phyloP scores from a whole-genome alignment of 768 basidiomycete genomes.

The Tricholoma sp. region DNA sequence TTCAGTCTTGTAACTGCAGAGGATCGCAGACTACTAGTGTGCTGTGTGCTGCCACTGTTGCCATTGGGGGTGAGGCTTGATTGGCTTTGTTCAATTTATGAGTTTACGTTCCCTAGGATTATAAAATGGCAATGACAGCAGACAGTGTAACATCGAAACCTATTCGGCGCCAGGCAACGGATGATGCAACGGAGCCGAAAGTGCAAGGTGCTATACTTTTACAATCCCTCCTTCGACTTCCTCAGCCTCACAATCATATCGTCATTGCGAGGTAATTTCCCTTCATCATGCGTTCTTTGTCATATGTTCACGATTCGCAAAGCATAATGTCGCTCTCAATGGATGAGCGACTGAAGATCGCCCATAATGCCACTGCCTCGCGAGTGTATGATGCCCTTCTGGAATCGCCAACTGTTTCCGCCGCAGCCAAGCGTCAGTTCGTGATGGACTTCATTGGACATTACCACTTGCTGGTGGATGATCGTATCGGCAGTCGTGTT shows the following conservation, averaged over 20 bases:
- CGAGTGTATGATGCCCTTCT: conserved; percentile 78
- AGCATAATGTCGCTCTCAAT: conserved; percentile 58
- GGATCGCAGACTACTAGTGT: conserved; percentile 52
- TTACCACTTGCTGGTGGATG: conserved; percentile 79
- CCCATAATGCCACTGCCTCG: conserved; percentile 57
- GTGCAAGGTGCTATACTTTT: conserved; percentile 83
- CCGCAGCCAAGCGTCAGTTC: conserved; percentile 63
- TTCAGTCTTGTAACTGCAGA: conserved; percentile 50
- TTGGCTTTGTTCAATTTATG: neutral
- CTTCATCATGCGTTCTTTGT: neutral
- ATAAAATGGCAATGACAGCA: conserved; percentile 9
- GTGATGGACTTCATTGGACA: conserved; percentile 73
- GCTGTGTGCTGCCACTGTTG: conserved; percentile 58
- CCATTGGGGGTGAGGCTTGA: conserved; percentile 39
- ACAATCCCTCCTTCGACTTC: conserved; percentile 73
- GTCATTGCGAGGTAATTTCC: conserved; percentile 62
- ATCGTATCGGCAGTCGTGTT: conserved; percentile 86
- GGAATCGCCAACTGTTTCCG: conserved; percentile 58
- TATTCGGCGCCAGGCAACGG: conserved; percentile 14
- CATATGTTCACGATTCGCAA: conserved; percentile 2
- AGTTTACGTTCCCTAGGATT: conserved; percentile 14
- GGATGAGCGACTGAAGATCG: conserved; percentile 50
- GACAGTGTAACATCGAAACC: neutral
- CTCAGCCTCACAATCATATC: conserved; percentile 58
- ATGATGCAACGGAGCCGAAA: conserved; percentile 53